These are phyloP conservation scores for Platanthera zijinensis DNA, from an alignment of 106 monocot species.

Conservation along the genomic window DNA sequence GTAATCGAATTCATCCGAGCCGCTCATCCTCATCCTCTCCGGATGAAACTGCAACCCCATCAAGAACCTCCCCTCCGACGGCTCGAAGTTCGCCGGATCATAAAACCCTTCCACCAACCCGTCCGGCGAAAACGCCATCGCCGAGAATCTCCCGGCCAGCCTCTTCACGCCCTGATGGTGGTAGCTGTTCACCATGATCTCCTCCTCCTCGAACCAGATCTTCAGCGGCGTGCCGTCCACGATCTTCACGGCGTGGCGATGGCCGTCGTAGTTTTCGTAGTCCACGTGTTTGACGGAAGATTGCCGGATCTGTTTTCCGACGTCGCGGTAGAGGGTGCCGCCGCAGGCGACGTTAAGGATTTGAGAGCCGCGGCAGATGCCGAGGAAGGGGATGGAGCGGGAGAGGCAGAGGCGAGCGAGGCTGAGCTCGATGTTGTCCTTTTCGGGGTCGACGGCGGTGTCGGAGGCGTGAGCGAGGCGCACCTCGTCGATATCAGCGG, in stretches of 20 bases:
- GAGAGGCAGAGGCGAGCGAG: conserved; percentile 82
- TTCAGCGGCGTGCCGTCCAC: conserved; percentile 7
- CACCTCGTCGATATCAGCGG: conserved; percentile 60
- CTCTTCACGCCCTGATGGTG: conserved; percentile 93
- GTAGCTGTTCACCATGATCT: conserved; percentile 87
- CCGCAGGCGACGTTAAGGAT: conserved; percentile 89
- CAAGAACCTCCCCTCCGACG: conserved; percentile 77
- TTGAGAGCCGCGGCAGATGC: conserved; percentile 93
- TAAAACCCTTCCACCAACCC: conserved; percentile 86
- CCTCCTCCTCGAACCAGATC: conserved; percentile 10
- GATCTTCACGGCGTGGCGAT: conserved; percentile 57
- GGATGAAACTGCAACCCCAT: conserved; percentile 97
- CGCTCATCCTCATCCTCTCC: conserved; percentile 62
- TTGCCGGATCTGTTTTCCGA: conserved; percentile 45
- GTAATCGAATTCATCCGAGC: conserved; percentile 70
- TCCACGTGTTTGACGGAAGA: conserved; percentile 42
- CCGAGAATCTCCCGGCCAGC: conserved; percentile 63
- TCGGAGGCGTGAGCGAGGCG: conserved; percentile 64
- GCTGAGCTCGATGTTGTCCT: conserved; percentile 85
- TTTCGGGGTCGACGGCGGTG: conserved; percentile 64
- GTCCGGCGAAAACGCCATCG: conserved; percentile 64
- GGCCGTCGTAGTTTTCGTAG: conserved; percentile 75
- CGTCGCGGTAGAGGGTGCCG: conserved; percentile 68
- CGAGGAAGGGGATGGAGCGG: conserved; percentile 81
- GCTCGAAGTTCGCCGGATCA: conserved; percentile 64